Conservation (phyloP, 225 moss, liverwort and hornwort genomes). For the Pseudisothecium myosuroides region DNA sequence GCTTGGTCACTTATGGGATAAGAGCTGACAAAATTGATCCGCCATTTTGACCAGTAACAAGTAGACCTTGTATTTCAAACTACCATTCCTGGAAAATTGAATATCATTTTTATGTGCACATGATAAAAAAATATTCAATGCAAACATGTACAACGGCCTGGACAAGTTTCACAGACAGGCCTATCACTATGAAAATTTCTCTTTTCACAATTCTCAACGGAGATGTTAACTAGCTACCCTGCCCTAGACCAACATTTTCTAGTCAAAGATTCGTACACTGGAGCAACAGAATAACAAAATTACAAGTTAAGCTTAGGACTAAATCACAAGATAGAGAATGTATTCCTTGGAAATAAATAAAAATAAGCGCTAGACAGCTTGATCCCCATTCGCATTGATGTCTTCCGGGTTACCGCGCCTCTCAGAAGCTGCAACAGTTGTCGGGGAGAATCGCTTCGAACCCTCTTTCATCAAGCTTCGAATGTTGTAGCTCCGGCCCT, state of each 20-base stretch:
- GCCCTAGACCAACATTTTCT: not conserved
- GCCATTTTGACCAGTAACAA: not conserved
- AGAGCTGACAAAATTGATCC: not conserved
- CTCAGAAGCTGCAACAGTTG: not conserved
- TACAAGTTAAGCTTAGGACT: not conserved
- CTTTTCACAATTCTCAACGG: not conserved
- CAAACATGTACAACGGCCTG: not conserved
- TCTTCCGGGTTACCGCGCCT: not conserved
- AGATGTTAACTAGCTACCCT: not conserved
- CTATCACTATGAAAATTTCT: not conserved
- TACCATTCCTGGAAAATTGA: not conserved
- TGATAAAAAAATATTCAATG: not conserved
- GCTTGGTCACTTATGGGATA: no score
- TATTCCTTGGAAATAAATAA: not conserved
- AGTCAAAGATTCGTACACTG: not conserved
- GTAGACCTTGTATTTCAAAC: not conserved
- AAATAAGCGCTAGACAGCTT: constrained; percentile 4
- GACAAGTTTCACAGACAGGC: not conserved
- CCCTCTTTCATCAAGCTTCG: constrained; percentile 14
- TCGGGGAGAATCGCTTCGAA: constrained; percentile 9
- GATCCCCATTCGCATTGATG: not conserved
- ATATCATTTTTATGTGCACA: not conserved
- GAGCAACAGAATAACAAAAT: not conserved
- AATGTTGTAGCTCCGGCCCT: constrained; percentile 1
- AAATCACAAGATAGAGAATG: not conserved